Evolutionary conservation across 495 filamentous ascomycete genomes (phyloP).

Genomic region (Hypoxylon lienhwacheense): DNA sequence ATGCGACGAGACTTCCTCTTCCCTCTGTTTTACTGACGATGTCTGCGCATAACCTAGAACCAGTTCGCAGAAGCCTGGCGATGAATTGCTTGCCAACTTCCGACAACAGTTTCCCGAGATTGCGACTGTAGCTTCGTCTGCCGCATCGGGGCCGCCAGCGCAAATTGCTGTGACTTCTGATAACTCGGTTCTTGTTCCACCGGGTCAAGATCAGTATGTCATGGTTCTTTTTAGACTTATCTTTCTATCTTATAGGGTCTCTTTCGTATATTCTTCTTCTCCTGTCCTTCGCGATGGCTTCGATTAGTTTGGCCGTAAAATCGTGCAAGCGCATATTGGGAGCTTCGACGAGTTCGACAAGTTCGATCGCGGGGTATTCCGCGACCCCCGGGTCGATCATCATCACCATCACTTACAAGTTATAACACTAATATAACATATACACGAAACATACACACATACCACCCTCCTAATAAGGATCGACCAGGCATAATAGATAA

Average conservation of each 20-base stretch:
- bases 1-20: conserved; percentile 9
- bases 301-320: conserved; percentile 19
- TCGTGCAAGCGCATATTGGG: conserved; percentile 32
- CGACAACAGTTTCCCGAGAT: conserved; percentile 76
- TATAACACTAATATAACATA: conserved; percentile 17
- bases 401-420: no score
- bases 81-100: conserved; percentile 83
- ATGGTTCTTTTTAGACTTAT: conserved; percentile 16
- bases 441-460: no score
- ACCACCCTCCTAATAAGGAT: conserved; percentile 9
- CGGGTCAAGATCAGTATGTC: conserved; percentile 56
- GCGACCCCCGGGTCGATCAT: conserved; percentile 23
- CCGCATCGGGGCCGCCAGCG: conserved; percentile 37
- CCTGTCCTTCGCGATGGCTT: conserved; percentile 15
- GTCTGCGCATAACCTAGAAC: conserved; percentile 54
- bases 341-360: conserved; percentile 13
- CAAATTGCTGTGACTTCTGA: conserved; percentile 43
- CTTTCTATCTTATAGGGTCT: background rate
- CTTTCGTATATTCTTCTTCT: background rate
- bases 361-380: conserved; percentile 31
- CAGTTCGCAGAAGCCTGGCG: conserved; percentile 82
- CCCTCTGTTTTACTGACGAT: conserved; percentile 33
- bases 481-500: background rate
- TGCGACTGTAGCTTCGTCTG: conserved; percentile 40
- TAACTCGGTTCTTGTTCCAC: conserved; percentile 45